A percentile compares a stretch with the other conserved stretches of the same genome.
Conservation (phyloP, 2,329 filamentous ascomycete genomes). For the Eutypella sp. region DNA sequence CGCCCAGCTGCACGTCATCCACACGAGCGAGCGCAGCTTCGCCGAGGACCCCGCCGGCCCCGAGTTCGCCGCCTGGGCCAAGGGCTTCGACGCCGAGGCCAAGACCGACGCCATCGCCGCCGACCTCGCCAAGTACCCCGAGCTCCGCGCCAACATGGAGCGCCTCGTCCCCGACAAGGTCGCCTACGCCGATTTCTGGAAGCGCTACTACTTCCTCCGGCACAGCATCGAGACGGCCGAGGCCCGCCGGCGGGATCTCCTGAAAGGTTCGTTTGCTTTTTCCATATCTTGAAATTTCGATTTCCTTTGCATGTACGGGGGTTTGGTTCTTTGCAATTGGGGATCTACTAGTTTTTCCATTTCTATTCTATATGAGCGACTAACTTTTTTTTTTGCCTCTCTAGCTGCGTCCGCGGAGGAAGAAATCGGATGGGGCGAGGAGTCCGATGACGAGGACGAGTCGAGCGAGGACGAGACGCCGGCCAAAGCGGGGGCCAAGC, state of each 20-base stretch:
- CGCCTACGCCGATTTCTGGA: constrained; percentile 89
- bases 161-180: constrained; percentile 89
- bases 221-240: constrained; percentile 93
- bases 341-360: too few relatives aligned
- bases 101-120: constrained; percentile 79
- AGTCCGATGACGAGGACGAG: constrained; percentile 50
- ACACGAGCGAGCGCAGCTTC: constrained; percentile 78
- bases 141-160: constrained; percentile 87
- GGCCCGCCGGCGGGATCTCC: constrained; percentile 76
- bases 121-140: constrained; percentile 81
- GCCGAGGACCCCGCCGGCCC: constrained; percentile 71
- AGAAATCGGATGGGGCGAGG: constrained; percentile 61
- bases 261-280: constrained; percentile 66
- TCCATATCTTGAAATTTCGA: background rate
- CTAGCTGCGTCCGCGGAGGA: constrained; percentile 65
- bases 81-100: constrained; percentile 71
- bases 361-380: constrained; percentile 27
- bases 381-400: background rate
- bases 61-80: constrained; percentile 70
- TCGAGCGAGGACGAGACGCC: constrained; percentile 33
- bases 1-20: constrained; percentile 91
- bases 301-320: constrained; percentile 3
- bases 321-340: too few relatives aligned
- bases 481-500: constrained; percentile 31
- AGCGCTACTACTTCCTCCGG: constrained; percentile 88